Percentiles rank a stretch among this genome's conserved stretches.
Conservation (phyloP, 306 rosid species). For the Begonia fuchsioides region DNA sequence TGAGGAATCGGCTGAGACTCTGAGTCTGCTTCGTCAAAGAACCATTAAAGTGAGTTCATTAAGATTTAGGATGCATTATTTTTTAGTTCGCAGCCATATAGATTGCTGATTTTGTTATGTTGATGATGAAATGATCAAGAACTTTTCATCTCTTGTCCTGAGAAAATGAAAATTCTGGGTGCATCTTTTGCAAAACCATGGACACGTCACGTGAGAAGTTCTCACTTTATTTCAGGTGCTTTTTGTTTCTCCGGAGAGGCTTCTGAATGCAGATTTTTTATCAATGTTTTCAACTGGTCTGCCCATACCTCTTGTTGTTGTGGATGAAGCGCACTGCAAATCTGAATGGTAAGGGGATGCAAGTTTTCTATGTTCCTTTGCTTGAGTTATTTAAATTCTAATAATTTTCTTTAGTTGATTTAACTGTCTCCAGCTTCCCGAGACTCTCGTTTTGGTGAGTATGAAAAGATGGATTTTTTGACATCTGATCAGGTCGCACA, state of each 20-base stretch:
- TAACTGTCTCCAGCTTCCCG: no score
- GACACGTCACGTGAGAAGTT: no score
- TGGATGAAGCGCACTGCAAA: conserved; percentile 91
- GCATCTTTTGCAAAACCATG: no score
- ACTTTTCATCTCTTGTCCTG: no score
- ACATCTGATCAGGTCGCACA: conserved; percentile 63
- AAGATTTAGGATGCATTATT: no score
- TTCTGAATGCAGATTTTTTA: conserved; percentile 62
- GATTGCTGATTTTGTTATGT: neutral
- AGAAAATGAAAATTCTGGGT: no score
- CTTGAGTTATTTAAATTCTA: neutral
- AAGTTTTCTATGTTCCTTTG: conserved; percentile 1
- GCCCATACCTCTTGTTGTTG: conserved; percentile 57
- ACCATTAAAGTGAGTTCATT: conserved; percentile 38
- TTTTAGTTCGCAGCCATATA: neutral
- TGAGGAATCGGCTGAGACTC: conserved; percentile 57
- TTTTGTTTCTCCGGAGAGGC: conserved; percentile 89
- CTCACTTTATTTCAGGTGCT: conserved; percentile 41
- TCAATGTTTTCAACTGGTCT: conserved; percentile 41
- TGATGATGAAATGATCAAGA: neutral
- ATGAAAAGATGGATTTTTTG: conserved; percentile 1
- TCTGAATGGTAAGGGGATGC: conserved; percentile 75
- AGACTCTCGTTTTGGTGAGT: no score
- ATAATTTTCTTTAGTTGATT: no score
- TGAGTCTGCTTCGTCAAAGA: conserved; percentile 56